Base-by-base conservation (phyloP, 164 flowering plant genomes). In the Liquidambar formosana region DNA sequence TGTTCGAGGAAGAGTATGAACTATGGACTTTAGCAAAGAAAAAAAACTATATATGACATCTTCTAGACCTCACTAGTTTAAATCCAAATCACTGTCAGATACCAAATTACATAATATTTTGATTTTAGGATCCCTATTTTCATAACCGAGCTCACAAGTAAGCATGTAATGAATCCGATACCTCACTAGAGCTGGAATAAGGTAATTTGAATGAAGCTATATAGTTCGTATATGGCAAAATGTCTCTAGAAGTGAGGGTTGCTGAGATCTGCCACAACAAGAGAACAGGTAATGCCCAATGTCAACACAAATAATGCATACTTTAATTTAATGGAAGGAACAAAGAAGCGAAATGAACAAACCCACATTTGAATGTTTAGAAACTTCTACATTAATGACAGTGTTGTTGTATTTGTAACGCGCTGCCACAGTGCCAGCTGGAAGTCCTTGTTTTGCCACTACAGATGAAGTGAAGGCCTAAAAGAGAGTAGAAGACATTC, bases 181-280 rank as follows among this genome's bases (percentile, higher is more conserved):
- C 73, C 67, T 70, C 57, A 28, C 61, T 45, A 38, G 22, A 45
- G 1, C 21, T 51, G 33, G 28, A 63, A 23, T 70, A 44, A 43
- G 62, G 73, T 0, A 70, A 44, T 11, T 11, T 54, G 25, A 52
- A 46, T 44, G 67, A 56, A 56, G 63, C 56, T 43, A 13, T 44
- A 54, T 19, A 9, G 41, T 63, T 54, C 23, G 46, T 54, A 21
- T 18, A 63, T 54, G 45, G 54, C 44, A 26, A 16, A 16, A 63
- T 10, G 61, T 60, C 14, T 22, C 25, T 58, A 1, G 33, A 15
- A 28, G 23, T 61, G 49, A 61, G 60, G 14, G 16, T 27, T 54
- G 63, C 23, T 12, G 67, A 63, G 44, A 63, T 54, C 63, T 70
- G 54, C 38, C 8, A 25, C 43, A 14, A 41, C 10, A 26, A 13